Base-by-base conservation (phyloP, 257 asterid species). In the Marsdenia floribunda region DNA sequence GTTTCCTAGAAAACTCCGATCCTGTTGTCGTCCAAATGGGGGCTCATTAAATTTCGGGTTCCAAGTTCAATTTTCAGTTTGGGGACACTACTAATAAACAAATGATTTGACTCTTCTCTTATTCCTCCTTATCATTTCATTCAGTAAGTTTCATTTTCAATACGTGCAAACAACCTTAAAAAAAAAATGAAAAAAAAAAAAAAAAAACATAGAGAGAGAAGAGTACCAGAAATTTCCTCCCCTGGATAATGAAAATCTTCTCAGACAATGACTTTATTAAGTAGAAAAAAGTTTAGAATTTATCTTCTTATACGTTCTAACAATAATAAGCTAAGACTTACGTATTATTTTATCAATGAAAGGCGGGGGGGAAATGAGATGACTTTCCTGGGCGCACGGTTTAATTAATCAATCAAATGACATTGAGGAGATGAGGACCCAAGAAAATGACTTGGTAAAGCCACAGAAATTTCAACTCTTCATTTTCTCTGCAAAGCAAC, bases 371-470 rank as follows among this genome's bases (percentile, higher is more conserved):
- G 1, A 49, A 49, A 49, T 11, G 54, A 14, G 54, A 49, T 11
- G 54, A 15, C 54, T 49, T 12, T 49, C 54, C 54, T 15, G 54
- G 54, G 72, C 13, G 59, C 73, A 10, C 21, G 75, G 35, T 22
- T 71, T 71, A 64, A 2, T 71, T 38, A 33, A 4, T 52, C 47
- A 52, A 63, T 52, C 63, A 52, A 63, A 52, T 18, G 55, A 26
- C 26, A 3, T 16, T 5, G 57, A 52, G 55, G 58, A 46, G 37
- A 18, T 19, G 1, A 71, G 40, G 44, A 53, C 18, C 24, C n/a
- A 2, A 14, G 75, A 72, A 44, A 38, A 55, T 37, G 75, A 72
- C 75, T n/a, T 37, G 68, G 68, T 19, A 37, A 46, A 55, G 38
- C 54, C 49, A 50, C 60, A 11, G 63, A 2, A 4, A 71, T 52